phyloP scores from a whole-genome alignment of 2,329 filamentous ascomycete genomes.

The Monilinia vaccinii-corymbosi region DNA sequence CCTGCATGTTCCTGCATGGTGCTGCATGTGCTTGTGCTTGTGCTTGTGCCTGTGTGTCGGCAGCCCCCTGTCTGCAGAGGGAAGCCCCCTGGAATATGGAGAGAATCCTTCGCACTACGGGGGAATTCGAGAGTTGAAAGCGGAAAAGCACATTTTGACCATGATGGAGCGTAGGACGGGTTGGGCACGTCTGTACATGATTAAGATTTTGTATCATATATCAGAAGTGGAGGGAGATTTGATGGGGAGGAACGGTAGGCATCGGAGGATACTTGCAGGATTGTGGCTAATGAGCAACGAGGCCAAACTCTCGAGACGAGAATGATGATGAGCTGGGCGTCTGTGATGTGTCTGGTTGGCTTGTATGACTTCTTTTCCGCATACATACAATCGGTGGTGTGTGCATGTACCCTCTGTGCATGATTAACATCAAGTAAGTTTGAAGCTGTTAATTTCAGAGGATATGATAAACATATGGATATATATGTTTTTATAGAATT shows the following conservation, averaged over 20 bases:
- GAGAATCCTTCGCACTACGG: neutral
- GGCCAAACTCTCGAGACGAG: neutral
- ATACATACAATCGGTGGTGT: too few relatives aligned
- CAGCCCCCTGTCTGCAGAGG: neutral
- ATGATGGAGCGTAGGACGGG: neutral
- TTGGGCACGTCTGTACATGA: neutral
- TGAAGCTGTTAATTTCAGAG: too few relatives aligned
- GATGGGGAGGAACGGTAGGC: neutral
- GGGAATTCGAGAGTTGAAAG: neutral
- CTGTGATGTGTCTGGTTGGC: too few relatives aligned
- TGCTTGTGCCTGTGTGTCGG: neutral
- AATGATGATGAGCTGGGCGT: neutral
- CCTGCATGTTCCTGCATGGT: too few relatives aligned
- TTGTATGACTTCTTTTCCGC: too few relatives aligned
- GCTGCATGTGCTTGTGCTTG: neutral
- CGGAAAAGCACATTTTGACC: constrained; percentile 3
- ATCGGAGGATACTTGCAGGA: neutral
- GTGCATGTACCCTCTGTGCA: too few relatives aligned
- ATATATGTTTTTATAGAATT: too few relatives aligned
- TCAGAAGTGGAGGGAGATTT: neutral
- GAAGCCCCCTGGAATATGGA: neutral
- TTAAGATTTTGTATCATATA: neutral
- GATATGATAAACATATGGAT: too few relatives aligned
- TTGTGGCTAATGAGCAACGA: neutral
- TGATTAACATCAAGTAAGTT: too few relatives aligned